Conservation (phyloP, 2,329 filamentous ascomycete genomes). For the Grosmannia serpens region DNA sequence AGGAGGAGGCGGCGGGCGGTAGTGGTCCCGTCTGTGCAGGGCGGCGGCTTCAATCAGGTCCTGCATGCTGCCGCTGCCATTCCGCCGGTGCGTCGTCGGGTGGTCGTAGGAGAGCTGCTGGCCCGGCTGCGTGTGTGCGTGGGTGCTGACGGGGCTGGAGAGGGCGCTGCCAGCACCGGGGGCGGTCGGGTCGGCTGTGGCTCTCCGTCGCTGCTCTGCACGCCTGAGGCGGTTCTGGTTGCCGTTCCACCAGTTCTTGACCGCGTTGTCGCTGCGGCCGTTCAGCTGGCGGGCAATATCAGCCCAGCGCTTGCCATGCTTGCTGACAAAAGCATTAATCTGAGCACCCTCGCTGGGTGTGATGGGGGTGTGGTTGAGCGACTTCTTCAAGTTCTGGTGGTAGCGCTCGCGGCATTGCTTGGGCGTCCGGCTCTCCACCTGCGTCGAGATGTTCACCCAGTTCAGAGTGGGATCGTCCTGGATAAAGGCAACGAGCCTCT, state of each 20-base stretch:
- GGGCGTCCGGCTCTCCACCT: slow-evolving; percentile 66
- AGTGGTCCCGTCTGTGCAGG: background rate
- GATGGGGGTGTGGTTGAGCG: slow-evolving; percentile 63
- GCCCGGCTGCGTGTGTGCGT: background rate
- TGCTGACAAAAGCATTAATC: slow-evolving; percentile 66
- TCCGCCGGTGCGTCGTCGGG: slow-evolving; percentile 1
- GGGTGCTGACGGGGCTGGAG: background rate
- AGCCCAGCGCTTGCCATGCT: slow-evolving; percentile 82
- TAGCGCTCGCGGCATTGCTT: slow-evolving; percentile 95
- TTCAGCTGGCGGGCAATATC: slow-evolving; percentile 76
- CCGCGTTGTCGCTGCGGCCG: slow-evolving; percentile 84
- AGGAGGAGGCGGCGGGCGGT: background rate
- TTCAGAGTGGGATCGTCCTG: slow-evolving; percentile 60
- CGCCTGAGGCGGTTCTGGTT: slow-evolving; percentile 70
- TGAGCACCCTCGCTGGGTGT: slow-evolving; percentile 55
- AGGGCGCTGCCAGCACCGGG: background rate
- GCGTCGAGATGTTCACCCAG: slow-evolving; percentile 77
- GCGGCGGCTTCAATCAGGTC: background rate
- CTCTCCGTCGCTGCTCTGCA: slow-evolving; percentile 23
- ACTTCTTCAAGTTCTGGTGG: slow-evolving; percentile 81
- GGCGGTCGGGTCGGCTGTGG: background rate
- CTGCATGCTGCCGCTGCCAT: background rate
- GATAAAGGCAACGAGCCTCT: slow-evolving; percentile 54
- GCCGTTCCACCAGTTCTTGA: slow-evolving; percentile 98
- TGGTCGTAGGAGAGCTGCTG: slow-evolving; percentile 4